Base-by-base conservation (phyloP, 148 eudicot genomes). In the Arctostaphylos glauca region DNA sequence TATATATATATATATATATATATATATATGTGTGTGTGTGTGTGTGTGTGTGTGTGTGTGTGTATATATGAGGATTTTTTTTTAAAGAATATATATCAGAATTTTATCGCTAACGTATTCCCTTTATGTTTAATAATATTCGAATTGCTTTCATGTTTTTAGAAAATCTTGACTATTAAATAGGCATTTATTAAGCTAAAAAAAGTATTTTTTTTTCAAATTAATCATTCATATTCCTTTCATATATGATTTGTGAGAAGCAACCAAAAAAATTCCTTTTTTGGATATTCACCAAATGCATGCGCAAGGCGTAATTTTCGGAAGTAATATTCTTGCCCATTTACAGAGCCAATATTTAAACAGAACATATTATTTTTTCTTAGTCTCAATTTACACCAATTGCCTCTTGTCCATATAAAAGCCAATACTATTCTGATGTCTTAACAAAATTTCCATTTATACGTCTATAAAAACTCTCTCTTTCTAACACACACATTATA, bases 351-450 rank as follows among this genome's bases (percentile, higher is more conserved):
- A 47, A 73, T 46, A 10, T 73, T 47, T 73, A 46, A 46, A 18
- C 54, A 2, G 9, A 46, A 1, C 54, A 16, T 19, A 25, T 47
- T 25, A 72, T 13, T 38, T 74, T 46, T 46, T 15, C 55, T 7
- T 31, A 1, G 3, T 74, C 15, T n/a, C 21, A 47, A 74, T 44
- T 16, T 46, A 46, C 47, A 47, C 12, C 43, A 48, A 21, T 47
- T 73, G 23, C 76, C 25, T 67, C 19, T 47, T 74, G 53, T 74
- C 77, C 77, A 6, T 19, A 74, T 25, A 49, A 31, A 31, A 75
- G 58, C 56, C 78, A 75, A 75, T 41, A 75, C 78, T 19, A 55
- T 75, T 74, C 21, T 49, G n/a, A 23, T 75, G 43, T 5, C 2
- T 9, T 74, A 4, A 49, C n/a, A 49, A 74, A 3, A 9, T 14